These are phyloP conservation scores for Maudiozyma bulderi DNA, from an alignment of 805 yeast genomes.

Conservation along the genomic window DNA sequence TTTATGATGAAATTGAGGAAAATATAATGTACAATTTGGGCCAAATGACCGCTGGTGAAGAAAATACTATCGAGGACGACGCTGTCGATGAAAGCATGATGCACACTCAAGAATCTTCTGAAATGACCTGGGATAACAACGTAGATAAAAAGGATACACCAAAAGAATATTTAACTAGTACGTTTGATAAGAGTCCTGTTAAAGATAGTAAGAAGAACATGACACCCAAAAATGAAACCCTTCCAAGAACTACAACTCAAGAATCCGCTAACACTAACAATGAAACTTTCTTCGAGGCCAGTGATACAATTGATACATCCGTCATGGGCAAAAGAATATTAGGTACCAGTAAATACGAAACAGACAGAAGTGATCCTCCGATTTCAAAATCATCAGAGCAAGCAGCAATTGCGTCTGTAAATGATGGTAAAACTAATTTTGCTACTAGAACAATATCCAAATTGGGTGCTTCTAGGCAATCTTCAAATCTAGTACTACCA, in stretches of 20 bases:
- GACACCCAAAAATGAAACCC: background rate
- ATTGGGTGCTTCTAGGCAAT: too few relatives aligned
- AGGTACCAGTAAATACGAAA: background rate
- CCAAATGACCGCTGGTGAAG: slow-evolving; percentile 4
- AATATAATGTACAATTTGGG: slow-evolving; percentile 10
- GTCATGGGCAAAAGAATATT: background rate
- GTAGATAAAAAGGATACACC: background rate
- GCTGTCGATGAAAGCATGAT: background rate
- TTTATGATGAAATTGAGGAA: slow-evolving; percentile 7
- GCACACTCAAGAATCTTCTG: background rate
- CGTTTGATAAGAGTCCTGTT: too few relatives aligned
- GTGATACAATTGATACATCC: background rate
- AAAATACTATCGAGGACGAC: background rate
- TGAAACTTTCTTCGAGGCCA: background rate
- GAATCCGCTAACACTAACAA: background rate
- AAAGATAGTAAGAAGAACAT: background rate
- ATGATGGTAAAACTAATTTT: too few relatives aligned
- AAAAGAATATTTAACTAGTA: too few relatives aligned
- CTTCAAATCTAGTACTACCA: too few relatives aligned
- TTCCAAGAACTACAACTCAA: background rate
- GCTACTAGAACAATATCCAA: too few relatives aligned
- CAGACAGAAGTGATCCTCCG: background rate
- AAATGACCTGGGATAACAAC: background rate
- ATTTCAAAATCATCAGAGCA: too few relatives aligned
- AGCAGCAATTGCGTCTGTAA: too few relatives aligned